phyloP scores from a whole-genome alignment of 176 grass and related monocot genomes.

The Bothriochloa decipiens region DNA sequence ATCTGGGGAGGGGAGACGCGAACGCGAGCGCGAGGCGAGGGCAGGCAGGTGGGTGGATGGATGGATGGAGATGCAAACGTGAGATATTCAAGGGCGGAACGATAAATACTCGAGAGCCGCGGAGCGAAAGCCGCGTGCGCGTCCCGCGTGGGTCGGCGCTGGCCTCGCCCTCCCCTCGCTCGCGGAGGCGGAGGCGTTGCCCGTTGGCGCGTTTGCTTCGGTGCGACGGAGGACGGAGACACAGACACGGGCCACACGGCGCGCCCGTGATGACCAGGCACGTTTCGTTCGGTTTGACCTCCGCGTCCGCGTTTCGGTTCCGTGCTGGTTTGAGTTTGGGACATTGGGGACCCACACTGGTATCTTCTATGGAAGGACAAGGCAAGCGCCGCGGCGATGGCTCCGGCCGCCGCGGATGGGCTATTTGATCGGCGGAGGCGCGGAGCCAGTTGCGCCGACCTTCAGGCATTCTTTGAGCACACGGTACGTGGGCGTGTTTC shows the following conservation, averaged over 20 bases:
- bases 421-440: no score
- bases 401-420: no score
- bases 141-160: conserved; percentile 2
- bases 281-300: no score
- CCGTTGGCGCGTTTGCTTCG: conserved; percentile 35
- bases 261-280: not conserved
- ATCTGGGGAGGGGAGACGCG: conserved; percentile 30
- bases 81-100: not conserved
- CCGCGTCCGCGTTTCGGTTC: no score
- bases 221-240: conserved; percentile 5
- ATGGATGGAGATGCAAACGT: conserved; percentile 29
- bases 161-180: not conserved
- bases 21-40: not conserved
- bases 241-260: not conserved
- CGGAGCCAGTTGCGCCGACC: not conserved
- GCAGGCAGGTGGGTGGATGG: conserved; percentile 3
- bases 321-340: no score
- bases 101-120: conserved; percentile 32
- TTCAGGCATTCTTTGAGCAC: not conserved
- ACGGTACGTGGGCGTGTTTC: not conserved
- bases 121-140: not conserved
- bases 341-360: no score
- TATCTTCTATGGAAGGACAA: no score
- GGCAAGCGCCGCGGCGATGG: no score
- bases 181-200: no score